These are phyloP conservation scores for Pyricularia sp. DNA, from an alignment of 2,329 filamentous ascomycete genomes.

Conservation along the genomic window DNA sequence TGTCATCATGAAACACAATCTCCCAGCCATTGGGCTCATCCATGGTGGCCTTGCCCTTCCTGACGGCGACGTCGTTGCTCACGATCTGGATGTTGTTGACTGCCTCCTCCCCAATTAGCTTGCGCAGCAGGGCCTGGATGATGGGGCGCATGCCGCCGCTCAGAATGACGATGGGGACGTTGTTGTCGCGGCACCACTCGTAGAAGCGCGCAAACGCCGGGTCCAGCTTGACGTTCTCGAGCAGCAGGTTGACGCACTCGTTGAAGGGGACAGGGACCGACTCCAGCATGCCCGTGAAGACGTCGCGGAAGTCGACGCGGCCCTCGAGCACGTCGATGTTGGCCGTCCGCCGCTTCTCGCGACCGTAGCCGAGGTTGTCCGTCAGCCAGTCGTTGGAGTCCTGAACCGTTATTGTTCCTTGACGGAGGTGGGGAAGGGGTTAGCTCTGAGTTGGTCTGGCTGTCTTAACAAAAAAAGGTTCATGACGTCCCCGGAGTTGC, in stretches of 20 bases:
- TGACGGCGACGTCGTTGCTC: constrained; percentile 66
- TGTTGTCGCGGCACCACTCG: constrained; percentile 68
- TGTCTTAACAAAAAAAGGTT: too few relatives aligned
- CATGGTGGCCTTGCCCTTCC: constrained; percentile 60
- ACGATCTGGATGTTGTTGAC: constrained; percentile 73
- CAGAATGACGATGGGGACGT: constrained; percentile 86
- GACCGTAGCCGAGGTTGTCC: constrained; percentile 83
- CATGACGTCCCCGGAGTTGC: too few relatives aligned
- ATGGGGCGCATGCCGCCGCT: constrained; percentile 90
- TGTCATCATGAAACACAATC: constrained; percentile 82
- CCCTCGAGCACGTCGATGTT: constrained; percentile 71
- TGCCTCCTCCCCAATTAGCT: constrained; percentile 67
- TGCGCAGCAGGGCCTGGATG: constrained; percentile 73
- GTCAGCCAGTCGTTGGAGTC: constrained; percentile 67
- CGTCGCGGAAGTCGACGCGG: constrained; percentile 67
- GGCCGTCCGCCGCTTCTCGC: constrained; percentile 56
- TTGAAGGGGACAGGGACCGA: constrained; percentile 72
- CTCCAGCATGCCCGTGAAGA: constrained; percentile 88
- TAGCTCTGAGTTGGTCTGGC: neutral
- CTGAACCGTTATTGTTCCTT: constrained; percentile 65
- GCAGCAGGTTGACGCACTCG: constrained; percentile 69
- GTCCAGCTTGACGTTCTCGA: constrained; percentile 80
- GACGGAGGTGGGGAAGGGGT: neutral
- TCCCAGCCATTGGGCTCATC: constrained; percentile 70
- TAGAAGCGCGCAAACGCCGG: constrained; percentile 84